phyloP scores from a whole-genome alignment of 2,329 filamentous ascomycete genomes.

The Neonectria sp. region DNA sequence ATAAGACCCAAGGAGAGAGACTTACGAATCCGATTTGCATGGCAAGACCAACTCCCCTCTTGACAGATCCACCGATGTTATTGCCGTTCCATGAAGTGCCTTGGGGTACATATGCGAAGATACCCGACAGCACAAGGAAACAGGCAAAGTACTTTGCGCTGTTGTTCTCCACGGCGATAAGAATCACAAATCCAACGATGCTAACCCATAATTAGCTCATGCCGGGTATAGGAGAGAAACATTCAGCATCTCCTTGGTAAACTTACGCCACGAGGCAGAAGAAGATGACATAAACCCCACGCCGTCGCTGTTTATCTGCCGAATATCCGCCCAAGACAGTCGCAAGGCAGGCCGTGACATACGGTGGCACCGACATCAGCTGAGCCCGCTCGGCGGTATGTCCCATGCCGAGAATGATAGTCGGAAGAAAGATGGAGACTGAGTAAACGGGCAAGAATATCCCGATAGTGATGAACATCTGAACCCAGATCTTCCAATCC shows the following conservation, averaged over 20 bases:
- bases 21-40: conserved; percentile 65
- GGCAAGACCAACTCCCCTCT: conserved; percentile 69
- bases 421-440: conserved; percentile 55
- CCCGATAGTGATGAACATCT: conserved; percentile 75
- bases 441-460: conserved; percentile 59
- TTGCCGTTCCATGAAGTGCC: conserved; percentile 72
- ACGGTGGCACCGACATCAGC: conserved; percentile 56
- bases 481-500: conserved; percentile 69
- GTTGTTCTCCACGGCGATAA: conserved; percentile 52
- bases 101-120: conserved; percentile 69
- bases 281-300: conserved; percentile 55
- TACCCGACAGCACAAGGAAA: conserved; percentile 56
- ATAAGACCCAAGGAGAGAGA: conserved; percentile 5
- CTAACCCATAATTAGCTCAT: conserved; percentile 39
- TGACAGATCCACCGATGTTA: conserved; percentile 67
- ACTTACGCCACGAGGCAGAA: conserved; percentile 54
- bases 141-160: conserved; percentile 63
- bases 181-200: conserved; percentile 51
- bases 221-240: not conserved
- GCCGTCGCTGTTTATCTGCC: conserved; percentile 55
- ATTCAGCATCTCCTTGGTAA: not conserved
- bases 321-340: conserved; percentile 58
- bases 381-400: conserved; percentile 55
- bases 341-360: conserved; percentile 53
- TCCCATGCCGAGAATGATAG: conserved; percentile 53